Evolutionary conservation across 2,329 filamentous ascomycete genomes (phyloP), one percentile per base, ranked within the genome.

Genomic region (Curvularia spicifera): DNA sequence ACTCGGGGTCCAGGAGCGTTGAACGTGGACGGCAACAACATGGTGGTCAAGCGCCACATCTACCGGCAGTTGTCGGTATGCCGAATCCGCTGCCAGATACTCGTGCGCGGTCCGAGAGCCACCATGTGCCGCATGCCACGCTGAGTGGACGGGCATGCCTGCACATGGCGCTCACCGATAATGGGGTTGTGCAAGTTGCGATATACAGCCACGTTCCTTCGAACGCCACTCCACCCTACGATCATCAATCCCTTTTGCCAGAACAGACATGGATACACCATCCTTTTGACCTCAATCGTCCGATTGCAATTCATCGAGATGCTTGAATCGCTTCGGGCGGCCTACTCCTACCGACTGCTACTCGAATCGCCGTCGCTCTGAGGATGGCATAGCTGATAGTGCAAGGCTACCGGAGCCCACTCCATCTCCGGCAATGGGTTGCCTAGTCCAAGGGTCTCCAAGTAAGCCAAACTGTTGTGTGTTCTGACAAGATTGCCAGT

Each of bases 21-120:
- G 31, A 3, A 33, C 13, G 8, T 35, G 35, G 47, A 37, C 44
- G 50, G 55, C 35, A 51, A 44, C 18, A 39, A 42, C 31, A n/a
- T 6, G 12, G 18, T 18, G 22, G 28, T n/a, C n/a, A 18, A n/a
- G 26, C 35, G 18, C 44, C 24, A 29, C 1, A 28, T 40, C 46
- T 42, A 52, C 31, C 56, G 53, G 46, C 49, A 47, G 33, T 15
- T 15, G 43, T 66, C 65, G 67, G 67, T 55, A 66, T 66, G 51
- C 67, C 65, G 65, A 64, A 51, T 40, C 13, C 53, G 61, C 60
- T 62, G 53, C 50, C 37, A 48, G 31, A 4, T 28, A 44, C 35
- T 35, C 35, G 35, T 46, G 26, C 40, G 49, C 57, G 63, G 54
- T 55, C 65, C 60, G 64, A 55, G 47, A 22, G 44, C 12, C 51